Base-by-base conservation (phyloP, 1,284 basidiomycete genomes). In the Puccinia triticina region DNA sequence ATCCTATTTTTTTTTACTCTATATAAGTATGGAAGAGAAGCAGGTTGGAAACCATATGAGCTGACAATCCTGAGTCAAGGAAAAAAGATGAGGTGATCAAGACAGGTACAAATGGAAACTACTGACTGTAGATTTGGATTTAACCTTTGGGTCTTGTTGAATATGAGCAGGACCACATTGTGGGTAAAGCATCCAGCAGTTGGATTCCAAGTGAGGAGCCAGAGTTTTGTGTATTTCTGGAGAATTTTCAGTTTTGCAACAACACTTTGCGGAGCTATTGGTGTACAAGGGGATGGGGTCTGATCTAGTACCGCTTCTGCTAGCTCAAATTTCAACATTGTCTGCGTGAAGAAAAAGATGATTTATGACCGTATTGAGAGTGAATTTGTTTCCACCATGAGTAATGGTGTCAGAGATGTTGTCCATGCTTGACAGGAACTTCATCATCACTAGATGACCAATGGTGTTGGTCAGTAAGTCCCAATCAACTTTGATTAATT, bases 141-240 rank as follows among this genome's bases (percentile, higher is more conserved):
- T 67, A 21, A 11, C 4, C 2, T 2, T 29, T 2, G 21, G 3
- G 57, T 26, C 26, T 29, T 59, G n/a, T n/a, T n/a, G n/a, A n/a
- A n/a, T 16, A 21, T 67, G 2, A 18, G 40, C 34, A 29, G 34
- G 66, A 8, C 34, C 14, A 3, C 5, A n/a, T 18, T 67, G 18
- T 3, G 66, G 66, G 29, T 67, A 18, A 10, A 67, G 40, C 34
- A 40, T 67, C 66, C 66, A 67, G n/a, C 66, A 67, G 34, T 67
- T 67, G 16, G 66, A 26, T 40, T 67, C 16, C 3, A 34, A n/a
- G 40, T 67, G 66, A 40, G 23, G 2, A 8, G 66, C 32, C 34
- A 26, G 12, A 12, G 37, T 37, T 21, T 67, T 67, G n/a, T 67
- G 34, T 10, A n/a, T n/a, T n/a, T n/a, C n/a, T n/a, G n/a, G n/a